Evolutionary conservation across 2,329 filamentous ascomycete species (phyloP), one percentile per base, ranked within the genome.

Genomic region (Trichoderma lentiforme): DNA sequence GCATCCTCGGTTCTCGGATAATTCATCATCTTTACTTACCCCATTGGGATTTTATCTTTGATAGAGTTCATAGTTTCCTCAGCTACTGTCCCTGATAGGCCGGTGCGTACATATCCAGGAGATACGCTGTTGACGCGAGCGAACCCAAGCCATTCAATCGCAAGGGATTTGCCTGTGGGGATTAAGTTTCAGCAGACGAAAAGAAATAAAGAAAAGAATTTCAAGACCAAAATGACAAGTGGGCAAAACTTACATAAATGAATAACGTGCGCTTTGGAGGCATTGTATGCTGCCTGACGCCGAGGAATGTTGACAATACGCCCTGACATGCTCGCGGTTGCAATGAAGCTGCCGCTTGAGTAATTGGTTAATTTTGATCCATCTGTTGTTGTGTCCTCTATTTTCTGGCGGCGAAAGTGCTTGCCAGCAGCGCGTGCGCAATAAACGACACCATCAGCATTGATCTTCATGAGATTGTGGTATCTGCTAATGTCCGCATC

Each of bases 251-350:
- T 51, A 86, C 91, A 2, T 90, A 89, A 82, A 93, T 93, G 64
- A 26, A 67, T 67, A 57, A 67, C 28, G 3, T 56, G 51, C 32
- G 64, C 64, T 39, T 67, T 67, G 73, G 90, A 89, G 21, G 89
- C 89, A 79, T 93, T 93, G 79, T 94, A 94, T 6, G 90, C 88
- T 5, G 90, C 86, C 82, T 95, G 92, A 75, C 90, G 79, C 82
- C 94, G 92, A 6, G 92, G 93, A 72, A 93, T 87, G 79, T 94
- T 95, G 78, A 90, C 91, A 76, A 95, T 91, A 78, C 92, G 91
- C 4, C 90, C 93, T 75, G 89, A 92, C 88, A 95, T 95, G 72
- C 89, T 92, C 0, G 93, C 91, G 5, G 93, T 95, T 30, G 64
- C 51, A 14, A 67, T 67, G 24, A 67, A 67, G 47, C 64, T 67